Percentiles rank a stretch among this genome's conserved stretches.
Conservation (phyloP, 352 stramenopile genomes). For the Phytophthora crassamura region DNA sequence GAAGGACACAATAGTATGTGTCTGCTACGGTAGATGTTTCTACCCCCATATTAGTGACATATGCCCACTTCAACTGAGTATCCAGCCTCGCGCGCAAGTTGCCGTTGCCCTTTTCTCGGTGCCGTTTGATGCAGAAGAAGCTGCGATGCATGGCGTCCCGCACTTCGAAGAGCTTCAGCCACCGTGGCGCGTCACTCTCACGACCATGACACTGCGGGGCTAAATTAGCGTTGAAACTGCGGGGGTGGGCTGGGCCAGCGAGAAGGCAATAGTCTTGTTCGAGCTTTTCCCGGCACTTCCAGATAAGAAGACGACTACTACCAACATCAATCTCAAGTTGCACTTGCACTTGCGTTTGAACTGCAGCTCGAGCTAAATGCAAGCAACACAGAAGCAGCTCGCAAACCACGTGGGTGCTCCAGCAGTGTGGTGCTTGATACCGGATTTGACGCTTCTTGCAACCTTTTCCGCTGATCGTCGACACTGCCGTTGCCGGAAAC, state of each 20-base stretch:
- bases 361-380: no score
- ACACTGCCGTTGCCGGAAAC: not conserved
- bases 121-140: not conserved
- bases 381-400: not conserved
- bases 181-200: slow-evolving; percentile 4
- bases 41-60: slow-evolving; percentile 10
- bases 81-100: not conserved
- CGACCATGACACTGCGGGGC: not conserved
- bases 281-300: not conserved
- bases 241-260: not conserved
- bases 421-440: no score
- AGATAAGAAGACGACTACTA: not conserved
- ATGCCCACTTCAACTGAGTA: slow-evolving; percentile 14
- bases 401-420: no score
- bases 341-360: no score
- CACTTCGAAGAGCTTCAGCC: not conserved
- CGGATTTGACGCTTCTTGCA: no score
- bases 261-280: not conserved
- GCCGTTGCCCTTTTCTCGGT: not conserved
- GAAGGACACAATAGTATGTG: slow-evolving; percentile 26
- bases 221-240: slow-evolving; percentile 9
- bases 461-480: not conserved
- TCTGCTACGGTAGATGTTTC: not conserved
- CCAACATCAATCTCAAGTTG: no score
- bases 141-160: not conserved